Percentiles rank a stretch among this genome's conserved stretches.
phyloP scores from a whole-genome alignment of 805 yeast genomes.

The Saccharomyces kudriavzevii region DNA sequence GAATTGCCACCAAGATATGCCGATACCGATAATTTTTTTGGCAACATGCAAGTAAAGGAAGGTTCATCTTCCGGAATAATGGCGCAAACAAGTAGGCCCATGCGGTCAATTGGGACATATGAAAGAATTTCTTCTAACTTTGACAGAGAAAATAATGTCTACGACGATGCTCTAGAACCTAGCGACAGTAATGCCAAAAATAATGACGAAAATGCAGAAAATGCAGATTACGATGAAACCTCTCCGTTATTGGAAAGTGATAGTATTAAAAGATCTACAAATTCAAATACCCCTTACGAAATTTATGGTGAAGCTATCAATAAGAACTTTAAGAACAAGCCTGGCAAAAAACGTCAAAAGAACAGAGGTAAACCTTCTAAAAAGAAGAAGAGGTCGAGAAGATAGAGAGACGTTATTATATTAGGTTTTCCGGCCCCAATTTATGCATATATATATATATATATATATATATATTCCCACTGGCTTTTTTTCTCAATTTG shows the following conservation, averaged over 20 bases:
- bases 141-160: constrained; percentile 27
- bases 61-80: constrained; percentile 26
- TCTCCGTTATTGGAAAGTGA: constrained; percentile 3
- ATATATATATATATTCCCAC: neutral
- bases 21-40: constrained; percentile 56
- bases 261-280: neutral
- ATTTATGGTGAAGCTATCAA: neutral
- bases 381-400: constrained; percentile 17
- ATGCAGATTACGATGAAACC: neutral
- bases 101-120: constrained; percentile 10
- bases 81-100: neutral
- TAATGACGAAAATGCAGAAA: neutral
- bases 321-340: neutral
- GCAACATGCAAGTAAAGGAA: constrained; percentile 5
- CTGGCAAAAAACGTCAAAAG: neutral
- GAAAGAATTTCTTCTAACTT: constrained; percentile 31
- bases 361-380: constrained; percentile 9
- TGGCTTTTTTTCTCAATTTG: neutral
- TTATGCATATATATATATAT: neutral
- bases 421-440: neutral
- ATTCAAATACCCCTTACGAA: neutral
- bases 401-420: neutral
- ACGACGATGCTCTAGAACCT: constrained; percentile 2
- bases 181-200: neutral
- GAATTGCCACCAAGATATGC: constrained; percentile 61